These are phyloP conservation scores for Talaromyces thailandensis DNA, from an alignment of 495 filamentous ascomycete genomes.

Conservation along the genomic window DNA sequence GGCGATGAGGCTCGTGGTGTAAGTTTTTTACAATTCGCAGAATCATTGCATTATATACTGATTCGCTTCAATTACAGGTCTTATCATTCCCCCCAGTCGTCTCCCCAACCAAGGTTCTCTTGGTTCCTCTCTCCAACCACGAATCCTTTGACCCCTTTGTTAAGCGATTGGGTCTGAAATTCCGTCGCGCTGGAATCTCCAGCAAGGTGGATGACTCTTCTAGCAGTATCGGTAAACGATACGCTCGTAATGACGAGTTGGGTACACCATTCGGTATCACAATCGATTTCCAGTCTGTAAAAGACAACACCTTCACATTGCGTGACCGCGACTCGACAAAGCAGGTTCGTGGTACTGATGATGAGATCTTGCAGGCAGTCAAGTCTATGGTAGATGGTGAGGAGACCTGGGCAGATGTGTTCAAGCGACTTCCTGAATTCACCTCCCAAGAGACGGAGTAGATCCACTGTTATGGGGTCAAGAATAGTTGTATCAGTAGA, in stretches of 20 bases:
- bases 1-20: slow-evolving; percentile 57
- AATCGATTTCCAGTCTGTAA: slow-evolving; percentile 62
- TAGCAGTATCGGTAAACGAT: slow-evolving; percentile 62
- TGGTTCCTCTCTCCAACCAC: slow-evolving; percentile 56
- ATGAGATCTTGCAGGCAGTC: slow-evolving; percentile 56
- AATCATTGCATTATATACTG: not conserved
- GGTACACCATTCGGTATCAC: slow-evolving; percentile 58
- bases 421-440: slow-evolving; percentile 54
- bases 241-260: slow-evolving; percentile 59
- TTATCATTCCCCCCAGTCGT: slow-evolving; percentile 58
- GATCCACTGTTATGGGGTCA: not conserved
- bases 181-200: slow-evolving; percentile 50
- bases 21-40: slow-evolving; percentile 20
- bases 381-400: slow-evolving; percentile 50
- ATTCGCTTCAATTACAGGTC: slow-evolving; percentile 30
- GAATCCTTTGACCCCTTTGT: slow-evolving; percentile 48
- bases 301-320: slow-evolving; percentile 59
- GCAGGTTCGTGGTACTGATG: slow-evolving; percentile 57
- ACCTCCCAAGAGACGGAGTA: slow-evolving; percentile 59
- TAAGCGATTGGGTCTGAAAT: slow-evolving; percentile 37
- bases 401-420: slow-evolving; percentile 57
- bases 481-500: not conserved
- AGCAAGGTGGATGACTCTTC: slow-evolving; percentile 58
- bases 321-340: slow-evolving; percentile 58
- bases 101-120: slow-evolving; percentile 60